phyloP scores from a whole-genome alignment of 306 rosid species.

The Vachellia collinsii region DNA sequence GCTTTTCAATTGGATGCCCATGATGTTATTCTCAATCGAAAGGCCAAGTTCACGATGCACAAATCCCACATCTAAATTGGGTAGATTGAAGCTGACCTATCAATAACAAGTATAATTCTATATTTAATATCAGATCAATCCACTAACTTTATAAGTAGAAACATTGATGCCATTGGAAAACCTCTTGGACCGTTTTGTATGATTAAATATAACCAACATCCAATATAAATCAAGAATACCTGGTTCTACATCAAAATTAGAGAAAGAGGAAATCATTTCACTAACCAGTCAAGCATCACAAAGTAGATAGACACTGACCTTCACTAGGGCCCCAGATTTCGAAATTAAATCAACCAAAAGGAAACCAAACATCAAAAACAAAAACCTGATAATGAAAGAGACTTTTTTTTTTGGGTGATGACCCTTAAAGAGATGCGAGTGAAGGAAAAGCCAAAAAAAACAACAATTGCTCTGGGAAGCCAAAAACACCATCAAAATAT shows the following conservation, averaged over 20 bases:
- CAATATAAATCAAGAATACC: conserved; percentile 22
- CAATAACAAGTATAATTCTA: conserved; percentile 38
- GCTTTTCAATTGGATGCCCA: conserved; percentile 85
- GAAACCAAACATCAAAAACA: conserved; percentile 39
- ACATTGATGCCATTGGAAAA: background rate
- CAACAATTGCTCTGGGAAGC: conserved; percentile 42
- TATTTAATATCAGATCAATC: conserved; percentile 33
- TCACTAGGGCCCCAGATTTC: conserved; percentile 30
- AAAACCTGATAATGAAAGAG: conserved; percentile 28
- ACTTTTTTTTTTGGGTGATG: conserved; percentile 9
- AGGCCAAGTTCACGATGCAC: conserved; percentile 72
- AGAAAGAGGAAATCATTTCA: conserved; percentile 14
- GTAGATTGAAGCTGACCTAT: conserved; percentile 89
- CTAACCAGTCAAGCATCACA: conserved; percentile 27
- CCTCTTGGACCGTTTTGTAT: conserved; percentile 17
- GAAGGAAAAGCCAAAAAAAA: conserved; percentile 46
- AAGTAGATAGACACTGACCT: conserved; percentile 27
- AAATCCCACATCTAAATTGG: conserved; percentile 83
- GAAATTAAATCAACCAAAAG: conserved; percentile 37
- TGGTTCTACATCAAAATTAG: background rate
- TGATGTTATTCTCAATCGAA: conserved; percentile 79
- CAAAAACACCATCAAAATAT: conserved; percentile 46
- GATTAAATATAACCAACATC: conserved; percentile 29
- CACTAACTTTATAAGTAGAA: background rate
- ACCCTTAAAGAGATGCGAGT: conserved; percentile 37